Percentiles rank a stretch among this genome's conserved stretches.
Conservation (phyloP, 257 asterid genomes). For the Marsdenia floribunda region DNA sequence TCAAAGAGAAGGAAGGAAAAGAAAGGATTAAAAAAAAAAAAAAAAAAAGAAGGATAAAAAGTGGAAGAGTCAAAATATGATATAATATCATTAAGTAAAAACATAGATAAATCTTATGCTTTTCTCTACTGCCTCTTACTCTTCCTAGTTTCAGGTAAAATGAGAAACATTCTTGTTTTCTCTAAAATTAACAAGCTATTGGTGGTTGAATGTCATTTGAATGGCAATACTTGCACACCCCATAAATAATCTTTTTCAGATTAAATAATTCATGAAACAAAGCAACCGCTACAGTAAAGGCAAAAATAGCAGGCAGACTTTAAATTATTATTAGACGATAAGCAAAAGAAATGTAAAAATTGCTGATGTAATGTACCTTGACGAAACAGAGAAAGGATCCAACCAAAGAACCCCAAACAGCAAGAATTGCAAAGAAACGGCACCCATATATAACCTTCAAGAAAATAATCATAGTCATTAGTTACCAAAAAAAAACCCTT, state of each 20-base stretch:
- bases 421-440: conserved; percentile 81
- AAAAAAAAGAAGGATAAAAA: neutral
- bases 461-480: neutral
- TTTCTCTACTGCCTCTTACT: neutral
- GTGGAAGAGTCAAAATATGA: neutral
- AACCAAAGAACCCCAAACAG: conserved; percentile 81
- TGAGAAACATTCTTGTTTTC: neutral
- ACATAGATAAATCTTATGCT: neutral
- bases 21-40: neutral
- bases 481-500: neutral
- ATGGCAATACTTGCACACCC: neutral
- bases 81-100: neutral
- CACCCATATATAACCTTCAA: conserved; percentile 74
- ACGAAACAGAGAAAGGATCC: conserved; percentile 86
- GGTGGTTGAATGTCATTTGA: neutral
- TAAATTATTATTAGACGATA: neutral
- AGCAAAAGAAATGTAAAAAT: too few species aligned
- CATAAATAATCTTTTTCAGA: neutral
- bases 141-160: neutral
- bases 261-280: neutral
- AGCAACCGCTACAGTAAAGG: neutral
- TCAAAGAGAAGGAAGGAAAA: neutral
- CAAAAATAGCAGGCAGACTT: neutral
- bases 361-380: conserved; percentile 35
- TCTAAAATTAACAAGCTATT: neutral